phyloP scores from a whole-genome alignment of 495 filamentous ascomycete genomes.

The Copromyces sp. region DNA sequence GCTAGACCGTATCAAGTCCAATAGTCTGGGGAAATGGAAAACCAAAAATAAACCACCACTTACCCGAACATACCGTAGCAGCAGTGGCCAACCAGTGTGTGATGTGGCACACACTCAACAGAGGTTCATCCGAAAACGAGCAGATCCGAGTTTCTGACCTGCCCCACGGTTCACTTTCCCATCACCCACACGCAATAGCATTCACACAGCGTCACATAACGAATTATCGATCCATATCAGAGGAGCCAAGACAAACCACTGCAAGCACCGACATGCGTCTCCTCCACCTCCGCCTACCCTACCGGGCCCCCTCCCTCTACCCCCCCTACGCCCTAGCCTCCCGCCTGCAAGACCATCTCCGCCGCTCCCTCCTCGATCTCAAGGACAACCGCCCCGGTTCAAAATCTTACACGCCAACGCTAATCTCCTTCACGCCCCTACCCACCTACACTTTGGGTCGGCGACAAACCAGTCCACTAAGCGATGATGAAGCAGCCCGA shows the following conservation, averaged over 20 bases:
- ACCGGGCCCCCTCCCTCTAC: constrained; percentile 18
- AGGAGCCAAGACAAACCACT: not conserved
- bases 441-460: constrained; percentile 88
- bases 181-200: not conserved
- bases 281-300: constrained; percentile 61
- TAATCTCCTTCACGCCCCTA: constrained; percentile 75
- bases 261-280: constrained; percentile 29
- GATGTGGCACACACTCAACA: not conserved
- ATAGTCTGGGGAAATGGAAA: not conserved
- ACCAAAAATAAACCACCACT: not conserved
- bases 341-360: constrained; percentile 31
- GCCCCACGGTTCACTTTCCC: not conserved
- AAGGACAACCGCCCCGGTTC: constrained; percentile 19
- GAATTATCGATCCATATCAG: not conserved
- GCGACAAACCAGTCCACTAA: constrained; percentile 56
- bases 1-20: not conserved
- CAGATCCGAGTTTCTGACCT: not conserved
- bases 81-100: not conserved
- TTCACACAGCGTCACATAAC: not conserved
- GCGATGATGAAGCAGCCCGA: constrained; percentile 32
- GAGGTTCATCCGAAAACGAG: not conserved
- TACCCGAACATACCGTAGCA: not conserved
- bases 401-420: constrained; percentile 40
- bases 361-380: constrained; percentile 22
- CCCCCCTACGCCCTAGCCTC: constrained; percentile 31